These are phyloP conservation scores for Hypoxylon subgilvum DNA, from an alignment of 495 filamentous ascomycete species.

Conservation along the genomic window DNA sequence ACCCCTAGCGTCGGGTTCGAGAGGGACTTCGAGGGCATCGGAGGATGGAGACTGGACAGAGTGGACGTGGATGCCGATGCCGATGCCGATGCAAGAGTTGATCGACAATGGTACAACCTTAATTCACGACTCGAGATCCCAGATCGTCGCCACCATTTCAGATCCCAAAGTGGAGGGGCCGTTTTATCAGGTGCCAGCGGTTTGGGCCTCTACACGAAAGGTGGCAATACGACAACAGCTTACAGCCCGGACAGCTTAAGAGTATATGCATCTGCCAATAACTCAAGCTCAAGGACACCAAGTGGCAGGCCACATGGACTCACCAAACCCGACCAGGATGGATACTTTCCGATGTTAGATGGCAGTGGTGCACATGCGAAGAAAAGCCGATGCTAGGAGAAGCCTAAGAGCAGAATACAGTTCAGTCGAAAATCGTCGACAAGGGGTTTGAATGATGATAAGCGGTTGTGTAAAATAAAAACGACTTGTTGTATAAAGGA, in stretches of 20 bases:
- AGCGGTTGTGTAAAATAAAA: not conserved
- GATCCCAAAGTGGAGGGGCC: conserved; percentile 46
- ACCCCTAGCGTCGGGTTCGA: conserved; percentile 53
- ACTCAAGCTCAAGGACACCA: conserved; percentile 46
- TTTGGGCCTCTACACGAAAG: conserved; percentile 39
- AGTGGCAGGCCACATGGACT: conserved; percentile 24
- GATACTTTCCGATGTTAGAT: conserved; percentile 33
- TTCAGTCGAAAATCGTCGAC: not conserved
- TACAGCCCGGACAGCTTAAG: conserved; percentile 31
- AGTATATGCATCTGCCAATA: conserved; percentile 42
- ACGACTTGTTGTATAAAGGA: conserved; percentile 6
- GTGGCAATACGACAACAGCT: not conserved
- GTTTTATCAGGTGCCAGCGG: conserved; percentile 32
- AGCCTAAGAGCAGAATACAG: not conserved
- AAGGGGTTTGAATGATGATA: not conserved
- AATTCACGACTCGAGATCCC: conserved; percentile 76
- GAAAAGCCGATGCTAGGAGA: conserved; percentile 1
- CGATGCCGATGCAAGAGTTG: conserved; percentile 61
- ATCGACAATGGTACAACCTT: conserved; percentile 72
- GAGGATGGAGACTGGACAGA: conserved; percentile 69
- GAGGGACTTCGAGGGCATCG: conserved; percentile 85
- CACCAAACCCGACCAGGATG: conserved; percentile 31
- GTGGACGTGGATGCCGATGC: conserved; percentile 52
- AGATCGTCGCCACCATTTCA: conserved; percentile 42
- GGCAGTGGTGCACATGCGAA: conserved; percentile 17